These are phyloP conservation scores for Mycena amicta DNA, from an alignment of 768 basidiomycete genomes.

Conservation along the genomic window DNA sequence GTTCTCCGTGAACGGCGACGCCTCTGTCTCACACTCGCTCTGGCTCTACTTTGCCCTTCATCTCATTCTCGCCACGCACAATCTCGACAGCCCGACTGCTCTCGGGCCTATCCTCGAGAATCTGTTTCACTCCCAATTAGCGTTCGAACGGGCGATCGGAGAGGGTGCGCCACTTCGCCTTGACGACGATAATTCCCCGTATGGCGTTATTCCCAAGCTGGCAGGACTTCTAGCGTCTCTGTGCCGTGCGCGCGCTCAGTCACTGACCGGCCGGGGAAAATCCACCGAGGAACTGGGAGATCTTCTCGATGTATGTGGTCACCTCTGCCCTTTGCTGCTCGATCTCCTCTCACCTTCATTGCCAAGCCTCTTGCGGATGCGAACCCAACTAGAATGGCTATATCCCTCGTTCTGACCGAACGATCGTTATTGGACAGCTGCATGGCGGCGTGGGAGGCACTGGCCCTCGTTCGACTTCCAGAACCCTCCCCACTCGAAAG, in stretches of 20 bases:
- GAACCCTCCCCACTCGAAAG: too few relatives aligned
- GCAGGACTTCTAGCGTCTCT: slow-evolving; percentile 23
- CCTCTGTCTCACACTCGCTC: slow-evolving; percentile 49
- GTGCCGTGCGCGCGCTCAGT: slow-evolving; percentile 33
- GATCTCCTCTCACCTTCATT: slow-evolving; percentile 7
- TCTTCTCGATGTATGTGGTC: slow-evolving; percentile 38
- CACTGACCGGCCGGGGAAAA: slow-evolving; percentile 29
- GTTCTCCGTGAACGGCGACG: slow-evolving; percentile 52
- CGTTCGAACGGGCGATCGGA: slow-evolving; percentile 13
- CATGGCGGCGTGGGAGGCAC: slow-evolving; percentile 41
- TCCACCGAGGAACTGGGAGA: slow-evolving; percentile 33
- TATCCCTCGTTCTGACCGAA: slow-evolving; percentile 52
- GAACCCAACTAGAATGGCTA: slow-evolving; percentile 44
- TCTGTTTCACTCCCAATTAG: slow-evolving; percentile 9
- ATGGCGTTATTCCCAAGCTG: slow-evolving; percentile 18
- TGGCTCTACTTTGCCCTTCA: slow-evolving; percentile 49
- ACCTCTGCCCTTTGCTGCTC: background rate
- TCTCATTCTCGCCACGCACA: slow-evolving; percentile 9
- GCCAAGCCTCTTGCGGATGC: slow-evolving; percentile 39
- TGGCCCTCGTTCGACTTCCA: background rate
- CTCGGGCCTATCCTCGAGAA: slow-evolving; percentile 10
- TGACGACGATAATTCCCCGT: slow-evolving; percentile 18
- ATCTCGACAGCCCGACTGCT: background rate
- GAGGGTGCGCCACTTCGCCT: slow-evolving; percentile 11
- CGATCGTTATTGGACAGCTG: slow-evolving; percentile 57